Base-by-base conservation (phyloP, 352 stramenopile genomes). In the Halophytophthora batemanensis region DNA sequence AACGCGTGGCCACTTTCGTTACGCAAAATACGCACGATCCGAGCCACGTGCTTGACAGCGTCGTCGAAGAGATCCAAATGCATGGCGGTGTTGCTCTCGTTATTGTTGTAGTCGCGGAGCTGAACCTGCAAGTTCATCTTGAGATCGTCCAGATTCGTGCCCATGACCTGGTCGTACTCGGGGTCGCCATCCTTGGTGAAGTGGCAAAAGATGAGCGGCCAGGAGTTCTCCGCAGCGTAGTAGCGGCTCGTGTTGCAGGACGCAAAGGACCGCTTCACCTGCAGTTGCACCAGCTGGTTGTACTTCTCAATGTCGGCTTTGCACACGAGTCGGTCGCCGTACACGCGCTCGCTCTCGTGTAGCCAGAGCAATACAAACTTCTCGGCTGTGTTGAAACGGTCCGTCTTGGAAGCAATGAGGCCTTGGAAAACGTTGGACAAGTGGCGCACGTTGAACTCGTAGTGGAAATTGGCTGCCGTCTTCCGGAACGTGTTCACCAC, bases 381-480 rank as follows among this genome's bases (percentile, higher is more conserved):
- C 39, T 97, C 92, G 0, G 87, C 69, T 6, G 74, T 84, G 12
- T 80, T 80, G 51, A 98, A 98, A 11, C 97, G 87, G 41, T 93
- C 75, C 39, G 96, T 95, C 48, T 96, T 93, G 2, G 87, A 95
- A 0, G 95, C 87, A 28, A 98, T 93, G 18, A 98, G 69, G 4
- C 95, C 95, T 63, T 98, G 95, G 64, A 98, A 98, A 1, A 98
- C 90, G 52, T 98, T 98, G 31, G 79, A 95, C 23, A 98, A 75
- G 61, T 98, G 89, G 5, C 95, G 87, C 37, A 98, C 96, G 46
- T 98, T 98, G 64, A 98, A 98, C 70, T 98, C 93, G 69, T 98
- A 98, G 74, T 98, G 95, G 59, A 98, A 98, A 57, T 98, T 98
- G 6, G 83, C 81, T 3, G 95, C 94, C 1, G 93, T 98, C 62